Percentiles rank a stretch among this genome's conserved stretches.
phyloP scores from a whole-genome alignment of 2,329 filamentous ascomycete species.

The Fusarium marasasianum region DNA sequence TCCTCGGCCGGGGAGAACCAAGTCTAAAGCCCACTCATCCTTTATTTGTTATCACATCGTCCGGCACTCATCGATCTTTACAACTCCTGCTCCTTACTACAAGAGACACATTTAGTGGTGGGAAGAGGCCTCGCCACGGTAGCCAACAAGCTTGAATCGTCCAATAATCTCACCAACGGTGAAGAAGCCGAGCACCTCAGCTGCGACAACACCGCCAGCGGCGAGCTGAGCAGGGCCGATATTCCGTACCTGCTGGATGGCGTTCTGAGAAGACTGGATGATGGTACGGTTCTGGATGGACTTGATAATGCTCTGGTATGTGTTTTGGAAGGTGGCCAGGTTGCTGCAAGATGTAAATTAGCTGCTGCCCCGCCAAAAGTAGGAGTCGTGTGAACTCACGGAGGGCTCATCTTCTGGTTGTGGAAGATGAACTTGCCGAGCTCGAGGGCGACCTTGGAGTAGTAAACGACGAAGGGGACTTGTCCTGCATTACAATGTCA shows the following conservation, averaged over 20 bases:
- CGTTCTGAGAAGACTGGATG: constrained; percentile 65
- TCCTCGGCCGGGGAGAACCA: constrained; percentile 28
- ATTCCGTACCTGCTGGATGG: constrained; percentile 70
- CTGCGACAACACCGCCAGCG: constrained; percentile 78
- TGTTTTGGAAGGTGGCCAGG: constrained; percentile 83
- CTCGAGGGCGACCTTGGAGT: constrained; percentile 88
- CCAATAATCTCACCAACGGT: constrained; percentile 97
- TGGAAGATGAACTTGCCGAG: constrained; percentile 87
- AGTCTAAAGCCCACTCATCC: constrained; percentile 38
- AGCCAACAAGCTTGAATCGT: constrained; percentile 93
- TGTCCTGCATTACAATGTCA: constrained; percentile 66
- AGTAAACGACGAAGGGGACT: constrained; percentile 89
- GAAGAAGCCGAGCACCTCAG: constrained; percentile 96
- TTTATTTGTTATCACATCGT: constrained; percentile 30
- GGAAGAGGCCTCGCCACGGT: constrained; percentile 75
- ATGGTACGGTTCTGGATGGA: constrained; percentile 72
- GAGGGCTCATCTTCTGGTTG: constrained; percentile 90
- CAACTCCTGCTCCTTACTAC: constrained; percentile 17
- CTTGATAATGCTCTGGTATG: constrained; percentile 80
- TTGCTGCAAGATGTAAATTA: constrained; percentile 62
- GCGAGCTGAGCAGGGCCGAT: constrained; percentile 76
- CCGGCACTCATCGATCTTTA: constrained; percentile 23
- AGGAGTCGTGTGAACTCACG: constrained; percentile 69
- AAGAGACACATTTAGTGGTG: constrained; percentile 61
- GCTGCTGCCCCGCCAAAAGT: constrained; percentile 9